phyloP scores from a whole-genome alignment of 768 basidiomycete species.

The Amanita exitialis region DNA sequence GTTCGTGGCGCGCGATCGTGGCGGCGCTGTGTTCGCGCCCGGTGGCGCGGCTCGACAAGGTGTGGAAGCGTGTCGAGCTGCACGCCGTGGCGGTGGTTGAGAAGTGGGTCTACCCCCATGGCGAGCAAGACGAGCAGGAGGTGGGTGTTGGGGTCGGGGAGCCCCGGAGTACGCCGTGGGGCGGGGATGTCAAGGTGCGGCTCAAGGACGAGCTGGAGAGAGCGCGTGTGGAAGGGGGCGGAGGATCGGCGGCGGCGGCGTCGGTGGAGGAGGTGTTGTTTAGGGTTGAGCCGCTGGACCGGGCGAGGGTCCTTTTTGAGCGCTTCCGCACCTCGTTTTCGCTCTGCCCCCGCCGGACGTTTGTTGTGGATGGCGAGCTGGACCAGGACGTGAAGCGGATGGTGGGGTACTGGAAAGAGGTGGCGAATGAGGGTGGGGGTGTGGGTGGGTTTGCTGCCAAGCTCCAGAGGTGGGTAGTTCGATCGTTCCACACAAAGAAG shows the following conservation, averaged over 20 bases:
- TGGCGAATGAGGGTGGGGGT: conserved; percentile 29
- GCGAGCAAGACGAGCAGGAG: conserved; percentile 18
- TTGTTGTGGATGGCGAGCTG: conserved; percentile 26
- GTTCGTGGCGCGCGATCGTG: conserved; percentile 68
- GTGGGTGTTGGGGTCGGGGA: conserved; percentile 18
- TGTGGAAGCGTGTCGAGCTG: conserved; percentile 67
- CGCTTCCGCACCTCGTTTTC: conserved; percentile 37
- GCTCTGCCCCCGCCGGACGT: conserved; percentile 35
- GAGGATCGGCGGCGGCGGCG: no score
- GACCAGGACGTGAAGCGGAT: conserved; percentile 38
- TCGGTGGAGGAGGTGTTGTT: conserved; percentile 31
- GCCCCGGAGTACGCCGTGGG: conserved; percentile 58
- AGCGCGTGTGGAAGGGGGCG: conserved; percentile 25
- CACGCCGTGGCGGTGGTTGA: conserved; percentile 49
- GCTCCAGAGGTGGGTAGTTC: conserved; percentile 49
- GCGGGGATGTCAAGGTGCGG: conserved; percentile 42
- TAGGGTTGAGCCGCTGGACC: conserved; percentile 27
- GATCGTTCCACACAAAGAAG: no score
- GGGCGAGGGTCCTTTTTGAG: conserved; percentile 41
- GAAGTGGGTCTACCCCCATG: conserved; percentile 46
- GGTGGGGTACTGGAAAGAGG: conserved; percentile 47
- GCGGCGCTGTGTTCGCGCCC: conserved; percentile 64
- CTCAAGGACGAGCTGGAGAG: conserved; percentile 37
- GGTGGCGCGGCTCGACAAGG: conserved; percentile 68
- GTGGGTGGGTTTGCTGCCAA: conserved; percentile 37